These are phyloP conservation scores for Penicillium coffeae DNA, from an alignment of 495 filamentous ascomycete genomes.

Conservation along the genomic window DNA sequence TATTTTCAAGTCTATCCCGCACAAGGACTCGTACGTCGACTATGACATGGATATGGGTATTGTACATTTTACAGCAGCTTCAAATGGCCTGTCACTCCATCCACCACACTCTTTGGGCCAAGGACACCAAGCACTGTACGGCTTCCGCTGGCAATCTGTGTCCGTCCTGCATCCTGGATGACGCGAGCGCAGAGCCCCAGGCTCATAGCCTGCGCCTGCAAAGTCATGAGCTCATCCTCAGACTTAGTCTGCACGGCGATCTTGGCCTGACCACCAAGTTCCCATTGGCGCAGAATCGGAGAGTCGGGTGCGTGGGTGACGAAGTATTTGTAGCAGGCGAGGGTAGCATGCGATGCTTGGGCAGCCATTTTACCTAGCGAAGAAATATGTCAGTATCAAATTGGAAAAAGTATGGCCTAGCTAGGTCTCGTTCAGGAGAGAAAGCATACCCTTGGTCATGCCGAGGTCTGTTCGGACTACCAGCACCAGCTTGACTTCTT, in stretches of 20 bases:
- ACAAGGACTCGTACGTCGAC: no score
- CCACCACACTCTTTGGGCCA: constrained; percentile 80
- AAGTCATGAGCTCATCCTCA: constrained; percentile 73
- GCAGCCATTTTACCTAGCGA: constrained; percentile 89
- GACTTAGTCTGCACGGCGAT: constrained; percentile 80
- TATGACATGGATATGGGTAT: constrained; percentile 1
- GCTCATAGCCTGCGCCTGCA: constrained; percentile 76
- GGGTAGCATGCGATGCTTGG: constrained; percentile 91
- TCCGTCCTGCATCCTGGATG: constrained; percentile 92
- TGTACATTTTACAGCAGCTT: constrained; percentile 65
- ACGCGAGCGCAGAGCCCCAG: constrained; percentile 83
- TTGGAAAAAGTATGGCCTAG: neutral
- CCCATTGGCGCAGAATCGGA: constrained; percentile 78
- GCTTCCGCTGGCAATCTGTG: constrained; percentile 91
- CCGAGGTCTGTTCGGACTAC: constrained; percentile 90
- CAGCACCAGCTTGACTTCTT: constrained; percentile 92
- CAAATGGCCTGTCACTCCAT: constrained; percentile 80
- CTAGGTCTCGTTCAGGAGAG: neutral
- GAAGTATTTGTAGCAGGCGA: constrained; percentile 91
- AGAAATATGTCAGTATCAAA: constrained; percentile 3
- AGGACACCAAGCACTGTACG: constrained; percentile 88
- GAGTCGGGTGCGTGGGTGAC: constrained; percentile 52
- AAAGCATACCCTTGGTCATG: constrained; percentile 82
- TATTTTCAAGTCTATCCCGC: constrained; percentile 12
- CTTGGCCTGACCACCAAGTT: constrained; percentile 80